Conservation (phyloP, 495 filamentous ascomycete genomes). For the Aspergillus olivimuriae region DNA sequence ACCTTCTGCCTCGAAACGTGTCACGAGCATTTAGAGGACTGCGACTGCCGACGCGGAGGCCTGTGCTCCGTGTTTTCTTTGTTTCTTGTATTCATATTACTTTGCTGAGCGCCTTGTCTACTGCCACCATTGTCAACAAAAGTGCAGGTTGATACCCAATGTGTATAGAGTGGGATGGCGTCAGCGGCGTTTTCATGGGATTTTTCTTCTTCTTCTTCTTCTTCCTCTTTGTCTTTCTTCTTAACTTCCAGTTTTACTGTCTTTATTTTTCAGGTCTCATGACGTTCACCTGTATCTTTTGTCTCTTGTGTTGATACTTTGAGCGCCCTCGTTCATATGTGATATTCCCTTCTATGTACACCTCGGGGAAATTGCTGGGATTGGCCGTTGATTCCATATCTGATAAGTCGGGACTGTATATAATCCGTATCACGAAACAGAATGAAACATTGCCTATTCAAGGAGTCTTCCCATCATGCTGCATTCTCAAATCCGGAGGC, state of each 20-base stretch:
- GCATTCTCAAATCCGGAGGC: not conserved
- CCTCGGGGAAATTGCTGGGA: no score
- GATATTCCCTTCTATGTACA: no score
- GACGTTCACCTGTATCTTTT: constrained; percentile 4
- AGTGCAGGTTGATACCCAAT: constrained; percentile 36
- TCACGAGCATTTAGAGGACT: constrained; percentile 40
- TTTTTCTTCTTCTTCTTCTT: constrained; percentile 9
- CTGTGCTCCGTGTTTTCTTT: constrained; percentile 2
- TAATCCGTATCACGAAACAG: no score
- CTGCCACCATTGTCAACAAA: constrained; percentile 7
- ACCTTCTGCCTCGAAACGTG: constrained; percentile 42
- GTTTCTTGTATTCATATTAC: constrained; percentile 8
- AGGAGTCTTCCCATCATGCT: no score
- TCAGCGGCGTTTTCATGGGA: constrained; percentile 24
- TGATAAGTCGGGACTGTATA: no score
- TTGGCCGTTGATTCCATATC: no score
- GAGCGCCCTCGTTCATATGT: no score
- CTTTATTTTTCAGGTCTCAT: no score
- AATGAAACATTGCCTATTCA: no score
- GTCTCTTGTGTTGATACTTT: constrained; percentile 1
- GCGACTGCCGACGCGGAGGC: constrained; percentile 1
- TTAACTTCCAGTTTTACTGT: not conserved
- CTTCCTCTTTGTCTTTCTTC: constrained; percentile 10
- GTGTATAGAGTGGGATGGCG: constrained; percentile 35
- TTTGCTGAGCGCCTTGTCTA: not conserved